These are phyloP conservation scores for Draba incana DNA, from an alignment of 345 rosid genomes.

Conservation along the genomic window DNA sequence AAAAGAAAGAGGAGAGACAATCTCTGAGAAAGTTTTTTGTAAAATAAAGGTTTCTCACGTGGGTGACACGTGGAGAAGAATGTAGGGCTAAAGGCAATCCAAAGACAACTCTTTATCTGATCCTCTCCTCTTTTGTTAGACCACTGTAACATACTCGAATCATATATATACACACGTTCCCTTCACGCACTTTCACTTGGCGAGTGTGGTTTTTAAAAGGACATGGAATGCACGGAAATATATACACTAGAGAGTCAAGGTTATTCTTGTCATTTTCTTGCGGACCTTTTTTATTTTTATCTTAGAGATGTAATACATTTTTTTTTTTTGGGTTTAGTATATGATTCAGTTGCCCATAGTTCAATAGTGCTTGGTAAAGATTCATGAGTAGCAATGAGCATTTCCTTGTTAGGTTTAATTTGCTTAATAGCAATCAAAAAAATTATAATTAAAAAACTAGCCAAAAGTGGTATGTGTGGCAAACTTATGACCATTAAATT, in stretches of 20 bases:
- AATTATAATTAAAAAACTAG: no score
- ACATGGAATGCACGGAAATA: slow-evolving; percentile 38
- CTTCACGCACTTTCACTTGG: neutral
- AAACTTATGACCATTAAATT: no score
- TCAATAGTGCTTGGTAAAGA: no score
- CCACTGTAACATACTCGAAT: slow-evolving; percentile 2
- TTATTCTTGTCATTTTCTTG: slow-evolving; percentile 1
- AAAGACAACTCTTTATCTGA: slow-evolving; percentile 12
- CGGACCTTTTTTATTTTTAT: neutral
- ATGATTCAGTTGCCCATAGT: no score
- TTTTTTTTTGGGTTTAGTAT: no score
- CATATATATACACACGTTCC: slow-evolving; percentile 26
- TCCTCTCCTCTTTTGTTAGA: neutral
- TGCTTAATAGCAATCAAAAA: no score
- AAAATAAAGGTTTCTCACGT: slow-evolving; percentile 26
- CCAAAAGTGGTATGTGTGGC: no score
- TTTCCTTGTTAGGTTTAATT: no score
- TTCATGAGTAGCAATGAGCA: neutral
- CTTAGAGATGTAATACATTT: no score
- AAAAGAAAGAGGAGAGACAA: slow-evolving; percentile 23
- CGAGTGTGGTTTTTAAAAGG: slow-evolving; percentile 14
- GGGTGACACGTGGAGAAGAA: slow-evolving; percentile 14
- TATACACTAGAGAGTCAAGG: neutral
- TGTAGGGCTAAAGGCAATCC: slow-evolving; percentile 34
- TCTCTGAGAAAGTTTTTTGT: slow-evolving; percentile 20